A percentile compares a stretch with the other conserved stretches of the same genome.
These are phyloP conservation scores for Cyphellophora attinorum DNA, from an alignment of 2,329 filamentous ascomycete species.

Conservation along the genomic window DNA sequence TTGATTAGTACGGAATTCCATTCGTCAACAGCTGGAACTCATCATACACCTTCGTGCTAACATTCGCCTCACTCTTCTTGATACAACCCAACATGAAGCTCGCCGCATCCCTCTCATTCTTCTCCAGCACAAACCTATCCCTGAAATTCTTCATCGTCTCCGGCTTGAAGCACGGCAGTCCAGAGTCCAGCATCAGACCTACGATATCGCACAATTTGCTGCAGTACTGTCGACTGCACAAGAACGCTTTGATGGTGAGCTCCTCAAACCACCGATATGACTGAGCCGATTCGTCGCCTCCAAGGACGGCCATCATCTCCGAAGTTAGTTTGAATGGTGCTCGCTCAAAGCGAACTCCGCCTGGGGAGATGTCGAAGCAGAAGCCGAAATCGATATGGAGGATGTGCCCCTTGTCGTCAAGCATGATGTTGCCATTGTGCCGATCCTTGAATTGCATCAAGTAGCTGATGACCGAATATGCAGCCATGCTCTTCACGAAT, in stretches of 20 bases:
- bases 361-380: conserved; percentile 97
- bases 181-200: conserved; percentile 88
- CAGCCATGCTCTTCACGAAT: conserved; percentile 99
- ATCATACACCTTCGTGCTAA: conserved; percentile 91
- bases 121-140: conserved; percentile 86
- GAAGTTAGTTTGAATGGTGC: conserved; percentile 96
- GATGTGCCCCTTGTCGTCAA: conserved; percentile 93
- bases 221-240: conserved; percentile 75
- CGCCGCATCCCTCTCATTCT: conserved; percentile 82
- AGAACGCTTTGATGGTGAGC: conserved; percentile 87
- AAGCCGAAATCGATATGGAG: conserved; percentile 99
- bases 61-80: conserved; percentile 80
- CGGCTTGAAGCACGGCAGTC: conserved; percentile 94
- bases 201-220: conserved; percentile 88
- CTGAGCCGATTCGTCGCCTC: conserved; percentile 57
- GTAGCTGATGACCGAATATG: conserved; percentile 94
- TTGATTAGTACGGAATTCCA: conserved; percentile 81
- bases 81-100: conserved; percentile 88
- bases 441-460: conserved; percentile 97
- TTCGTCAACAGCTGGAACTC: conserved; percentile 97
- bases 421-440: conserved; percentile 99
- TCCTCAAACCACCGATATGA: conserved; percentile 95
- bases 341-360: conserved; percentile 93
- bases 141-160: conserved; percentile 88
- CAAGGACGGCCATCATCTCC: conserved; percentile 99